Base-by-base conservation (phyloP, 305 asterid genomes). In the Rubia peregrina region DNA sequence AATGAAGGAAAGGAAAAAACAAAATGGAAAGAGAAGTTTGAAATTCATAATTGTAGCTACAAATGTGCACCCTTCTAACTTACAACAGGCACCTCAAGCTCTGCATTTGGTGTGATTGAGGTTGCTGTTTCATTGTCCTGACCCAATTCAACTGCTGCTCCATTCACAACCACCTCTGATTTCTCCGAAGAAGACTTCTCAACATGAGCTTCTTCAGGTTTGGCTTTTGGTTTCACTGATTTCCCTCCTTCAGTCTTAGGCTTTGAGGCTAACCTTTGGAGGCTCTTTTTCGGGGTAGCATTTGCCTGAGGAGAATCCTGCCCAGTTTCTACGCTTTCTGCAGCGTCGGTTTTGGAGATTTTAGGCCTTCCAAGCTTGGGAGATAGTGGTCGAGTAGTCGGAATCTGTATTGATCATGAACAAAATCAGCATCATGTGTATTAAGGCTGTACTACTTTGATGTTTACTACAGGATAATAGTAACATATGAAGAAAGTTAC, bases 331-430 rank as follows among this genome's bases (percentile, higher is more conserved):
- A 74, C 83, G 59, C 75, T 63, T 67, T 75, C 84, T 44, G 61
- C 44, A 9, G 81, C 65, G 44, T 77, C 74, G 70, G 49, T 69
- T 13, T 71, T 66, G 2, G 77, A 63, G 77, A 9, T 75, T 74
- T 83, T 83, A 19, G 65, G 61, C 81, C 87, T 83, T 74, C 85
- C 87, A 24, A 83, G 83, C 78, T 83, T 83, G 7, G 87, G 87
- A 69, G 87, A 83, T 74, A 60, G 70, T 4, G 87, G 73, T 0
- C 87, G 81, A 0, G 87, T 83, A 7, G 81, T 80, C 17, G 87
- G 87, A 65, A 78, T 80, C 85, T 83, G 42, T 24, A 19, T 63
- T n/a, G n/a, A 70, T 46, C 61, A 64, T 74, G 26, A n/a, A n/a
- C 33, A 56, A 30, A 51, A 63, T 13, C 30, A 36, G 26, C 16